Evolutionary conservation across 2,329 filamentous ascomycete genomes (phyloP), one percentile per base, ranked within the genome.

Genomic region (Stemphylium beticola): DNA sequence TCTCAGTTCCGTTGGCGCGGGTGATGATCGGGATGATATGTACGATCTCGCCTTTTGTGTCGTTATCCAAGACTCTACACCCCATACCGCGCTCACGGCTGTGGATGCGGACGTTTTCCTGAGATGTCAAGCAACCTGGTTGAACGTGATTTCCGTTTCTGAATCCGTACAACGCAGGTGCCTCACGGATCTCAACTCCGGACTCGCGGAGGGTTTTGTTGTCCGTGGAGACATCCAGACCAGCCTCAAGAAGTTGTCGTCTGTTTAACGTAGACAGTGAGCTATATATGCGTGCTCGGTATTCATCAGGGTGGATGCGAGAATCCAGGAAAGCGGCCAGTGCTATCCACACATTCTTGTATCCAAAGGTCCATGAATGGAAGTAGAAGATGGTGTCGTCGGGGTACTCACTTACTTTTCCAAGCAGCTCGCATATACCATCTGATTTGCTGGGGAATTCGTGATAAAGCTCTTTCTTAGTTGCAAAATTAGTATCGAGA

Each of bases 331-430:
- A 85, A 18, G 87, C 83, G 0, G 92, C 87, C 0, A 98, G 76
- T 0, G 91, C 89, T 54, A 92, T 79, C 92, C 92, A 97, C 0
- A 96, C 92, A 47, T 96, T 90, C 71, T 98, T 93, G 60, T 97
- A 96, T 0, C 90, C 91, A 69, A 95, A 95, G 0, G 93, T 97
- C 92, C 93, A 96, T 0, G 92, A 85, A 52, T 92, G 85, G 40
- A 98, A 83, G 72, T 96, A 90, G 66, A 96, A 97, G 0, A 89
- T 73, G 0, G 92, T 96, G 34, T 91, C 85, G 1, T 79, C 58
- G 0, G 92, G 88, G 71, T 93, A 96, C 20, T 77, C 69, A 0
- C 77, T 73, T 0, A 96, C 82, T 61, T 92, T 89, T 4, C 79
- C 76, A 1, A 97, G 67, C 0, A 97, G 81, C 67, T 96, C 90